Evolutionary conservation across 768 basidiomycete genomes (phyloP).

Genomic region (Serendipita sp.): DNA sequence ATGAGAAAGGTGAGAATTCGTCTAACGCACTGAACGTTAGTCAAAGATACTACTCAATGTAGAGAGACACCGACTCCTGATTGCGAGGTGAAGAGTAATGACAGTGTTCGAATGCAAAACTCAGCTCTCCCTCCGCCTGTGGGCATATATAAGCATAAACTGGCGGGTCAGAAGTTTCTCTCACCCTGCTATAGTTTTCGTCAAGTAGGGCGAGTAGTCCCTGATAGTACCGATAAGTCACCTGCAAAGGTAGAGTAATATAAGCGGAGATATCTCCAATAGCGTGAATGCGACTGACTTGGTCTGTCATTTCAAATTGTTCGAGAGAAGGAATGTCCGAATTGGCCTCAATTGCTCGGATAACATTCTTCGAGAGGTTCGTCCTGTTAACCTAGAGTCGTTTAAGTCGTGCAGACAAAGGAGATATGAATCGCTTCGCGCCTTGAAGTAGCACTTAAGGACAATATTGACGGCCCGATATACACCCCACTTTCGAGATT

Average conservation of each 20-base stretch:
- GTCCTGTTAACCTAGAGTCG: slow-evolving; percentile 64
- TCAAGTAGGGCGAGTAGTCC: slow-evolving; percentile 90
- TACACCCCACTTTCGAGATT: slow-evolving; percentile 77
- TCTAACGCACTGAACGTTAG: slow-evolving; percentile 27
- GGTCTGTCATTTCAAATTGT: slow-evolving; percentile 68
- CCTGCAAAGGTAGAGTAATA: slow-evolving; percentile 26
- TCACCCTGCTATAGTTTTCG: slow-evolving; percentile 73
- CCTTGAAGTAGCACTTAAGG: slow-evolving; percentile 89
- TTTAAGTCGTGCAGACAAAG: slow-evolving; percentile 4
- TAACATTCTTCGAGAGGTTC: slow-evolving; percentile 78
- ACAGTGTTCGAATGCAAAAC: slow-evolving; percentile 75
- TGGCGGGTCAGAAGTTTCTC: slow-evolving; percentile 3
- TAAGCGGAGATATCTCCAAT: slow-evolving; percentile 10
- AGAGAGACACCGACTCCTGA: slow-evolving; percentile 52
- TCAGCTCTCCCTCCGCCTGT: slow-evolving; percentile 74
- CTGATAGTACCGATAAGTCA: slow-evolving; percentile 86
- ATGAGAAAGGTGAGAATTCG: slow-evolving; percentile 84
- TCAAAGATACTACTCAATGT: slow-evolving; percentile 1
- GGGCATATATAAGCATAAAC: slow-evolving; percentile 5
- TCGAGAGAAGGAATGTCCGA: slow-evolving; percentile 66
- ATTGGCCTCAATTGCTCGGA: slow-evolving; percentile 75
- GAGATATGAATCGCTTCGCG: slow-evolving; percentile 21
- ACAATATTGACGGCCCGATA: slow-evolving; percentile 85
- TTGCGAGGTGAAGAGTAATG: slow-evolving; percentile 52
- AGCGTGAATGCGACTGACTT: slow-evolving; percentile 30